These are phyloP conservation scores for Aspergillus niger DNA, from an alignment of 2,329 filamentous ascomycete species.

Conservation along the genomic window DNA sequence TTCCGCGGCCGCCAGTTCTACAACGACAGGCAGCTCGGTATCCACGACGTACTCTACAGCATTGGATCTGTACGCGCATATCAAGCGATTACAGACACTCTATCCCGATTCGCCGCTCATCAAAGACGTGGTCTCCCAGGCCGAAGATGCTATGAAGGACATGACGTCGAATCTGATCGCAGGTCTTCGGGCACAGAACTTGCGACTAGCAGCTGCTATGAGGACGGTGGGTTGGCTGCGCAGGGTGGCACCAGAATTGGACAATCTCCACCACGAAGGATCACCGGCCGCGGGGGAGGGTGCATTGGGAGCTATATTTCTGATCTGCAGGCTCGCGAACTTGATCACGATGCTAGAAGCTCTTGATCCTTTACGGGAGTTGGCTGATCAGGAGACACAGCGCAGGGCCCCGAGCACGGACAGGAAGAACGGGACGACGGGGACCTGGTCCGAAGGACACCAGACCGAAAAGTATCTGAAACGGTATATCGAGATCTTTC, in stretches of 20 bases:
- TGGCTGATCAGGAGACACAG: slow-evolving; percentile 81
- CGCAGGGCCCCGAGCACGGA: slow-evolving; percentile 41
- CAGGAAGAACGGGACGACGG: slow-evolving; percentile 25
- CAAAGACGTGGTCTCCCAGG: slow-evolving; percentile 70
- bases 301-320: slow-evolving; percentile 77
- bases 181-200: slow-evolving; percentile 71
- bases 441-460: slow-evolving; percentile 62
- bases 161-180: slow-evolving; percentile 83
- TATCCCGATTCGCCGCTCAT: slow-evolving; percentile 80
- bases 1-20: slow-evolving; percentile 43
- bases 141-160: slow-evolving; percentile 82
- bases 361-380: slow-evolving; percentile 77
- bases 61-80: slow-evolving; percentile 89
- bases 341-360: slow-evolving; percentile 79
- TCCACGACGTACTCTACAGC: slow-evolving; percentile 82
- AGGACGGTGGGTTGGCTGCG: slow-evolving; percentile 89
- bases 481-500: slow-evolving; percentile 94
- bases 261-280: slow-evolving; percentile 42
- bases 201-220: slow-evolving; percentile 88
- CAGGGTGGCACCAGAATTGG: slow-evolving; percentile 79
- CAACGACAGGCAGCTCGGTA: slow-evolving; percentile 45
- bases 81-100: slow-evolving; percentile 78
- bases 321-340: slow-evolving; percentile 81
- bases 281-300: slow-evolving; percentile 56
- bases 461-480: slow-evolving; percentile 95